Percentiles rank a stretch among this genome's conserved stretches.
phyloP scores from a whole-genome alignment of 805 yeast species.

The Teunomyces lycoperdinae region DNA sequence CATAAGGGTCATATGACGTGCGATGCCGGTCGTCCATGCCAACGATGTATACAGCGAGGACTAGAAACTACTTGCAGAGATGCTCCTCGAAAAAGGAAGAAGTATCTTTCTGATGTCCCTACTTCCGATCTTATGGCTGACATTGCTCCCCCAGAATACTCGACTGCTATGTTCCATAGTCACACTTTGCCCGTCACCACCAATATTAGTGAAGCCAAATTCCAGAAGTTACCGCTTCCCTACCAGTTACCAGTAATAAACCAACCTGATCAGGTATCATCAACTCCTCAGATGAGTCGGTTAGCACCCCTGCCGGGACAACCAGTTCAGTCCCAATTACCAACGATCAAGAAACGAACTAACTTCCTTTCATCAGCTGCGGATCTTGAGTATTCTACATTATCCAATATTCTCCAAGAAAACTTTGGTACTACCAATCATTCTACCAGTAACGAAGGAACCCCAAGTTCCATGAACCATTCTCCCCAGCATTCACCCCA shows the following conservation, averaged over 20 bases:
- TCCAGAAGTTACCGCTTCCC: slow-evolving; percentile 1
- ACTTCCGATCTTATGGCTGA: slow-evolving; percentile 9
- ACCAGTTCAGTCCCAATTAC: not conserved
- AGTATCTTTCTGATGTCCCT: slow-evolving; percentile 68
- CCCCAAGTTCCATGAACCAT: slow-evolving; percentile 33
- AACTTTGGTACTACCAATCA: slow-evolving; percentile 27
- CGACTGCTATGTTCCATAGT: not conserved
- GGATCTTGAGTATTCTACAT: slow-evolving; percentile 65
- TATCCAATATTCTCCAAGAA: slow-evolving; percentile 62
- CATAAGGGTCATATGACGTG: slow-evolving; percentile 91
- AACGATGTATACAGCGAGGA: slow-evolving; percentile 70
- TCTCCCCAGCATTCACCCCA: slow-evolving; percentile 39
- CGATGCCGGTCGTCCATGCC: slow-evolving; percentile 80
- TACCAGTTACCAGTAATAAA: not conserved
- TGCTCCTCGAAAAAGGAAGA: slow-evolving; percentile 84
- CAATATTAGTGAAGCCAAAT: not conserved
- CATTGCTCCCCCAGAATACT: not conserved
- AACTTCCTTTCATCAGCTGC: slow-evolving; percentile 69
- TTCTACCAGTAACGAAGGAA: slow-evolving; percentile 34
- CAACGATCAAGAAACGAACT: slow-evolving; percentile 23
- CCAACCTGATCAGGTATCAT: not conserved
- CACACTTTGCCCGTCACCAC: not conserved
- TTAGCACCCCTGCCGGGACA: not conserved
- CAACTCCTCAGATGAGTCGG: not conserved
- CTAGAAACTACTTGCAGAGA: slow-evolving; percentile 72